Conservation (phyloP, 345 rosid genomes). For the Geranium brycei region DNA sequence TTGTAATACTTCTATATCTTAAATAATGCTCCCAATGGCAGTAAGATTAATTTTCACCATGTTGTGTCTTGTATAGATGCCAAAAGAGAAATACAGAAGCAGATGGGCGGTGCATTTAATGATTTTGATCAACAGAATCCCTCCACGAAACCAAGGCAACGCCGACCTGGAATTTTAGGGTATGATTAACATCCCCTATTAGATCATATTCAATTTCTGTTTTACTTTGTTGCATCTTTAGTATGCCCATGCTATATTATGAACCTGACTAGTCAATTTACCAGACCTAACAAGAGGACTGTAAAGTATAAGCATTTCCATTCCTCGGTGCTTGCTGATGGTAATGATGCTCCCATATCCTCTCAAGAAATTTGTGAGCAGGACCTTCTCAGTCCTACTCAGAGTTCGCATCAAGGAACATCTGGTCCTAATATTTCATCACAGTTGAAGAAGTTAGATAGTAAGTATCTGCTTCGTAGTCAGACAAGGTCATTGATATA, state of each 20-base stretch:
- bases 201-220: background rate
- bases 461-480: conserved; percentile 26
- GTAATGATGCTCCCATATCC: conserved; percentile 8
- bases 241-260: background rate
- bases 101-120: conserved; percentile 29
- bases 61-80: conserved; percentile 32
- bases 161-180: conserved; percentile 64
- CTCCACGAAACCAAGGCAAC: conserved; percentile 29
- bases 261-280: conserved; percentile 8
- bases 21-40: background rate
- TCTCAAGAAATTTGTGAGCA: conserved; percentile 28
- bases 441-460: conserved; percentile 22
- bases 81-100: conserved; percentile 55
- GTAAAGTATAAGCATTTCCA: conserved; percentile 36
- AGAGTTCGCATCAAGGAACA: conserved; percentile 20
- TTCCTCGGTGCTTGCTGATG: conserved; percentile 10
- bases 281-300: conserved; percentile 25
- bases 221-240: background rate
- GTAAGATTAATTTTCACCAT: background rate
- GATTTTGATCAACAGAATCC: conserved; percentile 25
- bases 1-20: conserved; percentile 2
- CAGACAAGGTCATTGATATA: too few species aligned
- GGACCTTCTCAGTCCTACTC: conserved; percentile 17
- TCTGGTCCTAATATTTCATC: conserved; percentile 17
- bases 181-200: conserved; percentile 10